Conservation (phyloP, 2,329 filamentous ascomycete genomes). For the Botryotinia globosa region DNA sequence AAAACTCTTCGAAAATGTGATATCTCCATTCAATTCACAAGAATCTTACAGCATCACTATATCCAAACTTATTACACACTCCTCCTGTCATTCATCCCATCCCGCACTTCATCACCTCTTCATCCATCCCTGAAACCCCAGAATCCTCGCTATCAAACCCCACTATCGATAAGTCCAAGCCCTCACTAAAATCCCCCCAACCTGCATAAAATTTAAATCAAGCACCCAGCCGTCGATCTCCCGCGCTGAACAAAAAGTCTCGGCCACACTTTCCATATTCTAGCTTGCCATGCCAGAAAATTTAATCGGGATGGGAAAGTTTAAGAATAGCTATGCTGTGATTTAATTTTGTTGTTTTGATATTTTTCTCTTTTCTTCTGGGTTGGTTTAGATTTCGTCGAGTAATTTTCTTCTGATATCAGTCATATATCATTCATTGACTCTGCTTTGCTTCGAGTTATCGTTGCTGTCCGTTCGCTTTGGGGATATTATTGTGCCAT, state of each 20-base stretch:
- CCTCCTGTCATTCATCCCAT: not conserved
- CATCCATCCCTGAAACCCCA: not conserved
- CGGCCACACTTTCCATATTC: not conserved
- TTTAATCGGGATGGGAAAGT: not conserved
- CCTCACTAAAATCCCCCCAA: not conserved
- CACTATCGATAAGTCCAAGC: not conserved
- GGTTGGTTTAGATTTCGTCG: not conserved
- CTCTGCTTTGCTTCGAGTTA: not conserved
- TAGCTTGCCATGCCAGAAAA: not conserved
- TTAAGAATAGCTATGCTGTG: not conserved
- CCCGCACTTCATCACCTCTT: too few relatives aligned
- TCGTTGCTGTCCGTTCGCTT: not conserved
- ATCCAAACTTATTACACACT: not conserved
- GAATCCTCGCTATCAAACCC: not conserved
- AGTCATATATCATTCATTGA: too few relatives aligned
- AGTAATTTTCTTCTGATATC: not conserved
- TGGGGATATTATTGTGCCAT: not conserved
- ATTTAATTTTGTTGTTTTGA: not conserved
- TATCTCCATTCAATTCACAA: too few relatives aligned
- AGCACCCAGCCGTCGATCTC: constrained; percentile 4
- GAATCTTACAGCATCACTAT: not conserved
- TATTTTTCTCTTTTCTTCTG: not conserved
- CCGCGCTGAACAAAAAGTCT: not conserved
- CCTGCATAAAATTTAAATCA: not conserved
- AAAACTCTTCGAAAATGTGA: too few relatives aligned